Conservation (phyloP, 148 eudicot genomes). For the Fagopyrum tataricum region DNA sequence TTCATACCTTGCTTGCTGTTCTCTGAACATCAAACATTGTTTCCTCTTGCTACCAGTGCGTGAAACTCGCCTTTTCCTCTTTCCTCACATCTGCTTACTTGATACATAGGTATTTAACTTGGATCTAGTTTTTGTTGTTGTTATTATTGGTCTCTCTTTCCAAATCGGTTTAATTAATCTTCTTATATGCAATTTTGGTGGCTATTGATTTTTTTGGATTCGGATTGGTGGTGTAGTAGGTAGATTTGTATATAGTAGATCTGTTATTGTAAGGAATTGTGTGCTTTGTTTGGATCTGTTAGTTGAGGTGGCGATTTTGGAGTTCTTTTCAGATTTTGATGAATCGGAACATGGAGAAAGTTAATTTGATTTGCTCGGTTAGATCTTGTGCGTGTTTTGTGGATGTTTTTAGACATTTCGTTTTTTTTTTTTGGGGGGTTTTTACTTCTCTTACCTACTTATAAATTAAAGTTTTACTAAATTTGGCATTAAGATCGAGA, state of each 20-base stretch:
- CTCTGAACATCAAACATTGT: conserved; percentile 12
- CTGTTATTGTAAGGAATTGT: background rate
- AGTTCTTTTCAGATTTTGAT: background rate
- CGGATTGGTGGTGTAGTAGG: background rate
- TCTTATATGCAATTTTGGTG: background rate
- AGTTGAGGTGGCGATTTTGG: background rate
- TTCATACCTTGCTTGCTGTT: conserved; percentile 13
- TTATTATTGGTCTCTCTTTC: background rate
- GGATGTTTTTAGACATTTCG: background rate
- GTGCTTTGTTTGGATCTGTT: background rate
- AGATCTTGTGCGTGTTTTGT: background rate
- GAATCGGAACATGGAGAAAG: background rate
- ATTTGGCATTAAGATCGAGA: background rate
- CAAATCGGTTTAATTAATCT: background rate
- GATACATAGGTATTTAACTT: background rate
- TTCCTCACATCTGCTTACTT: background rate
- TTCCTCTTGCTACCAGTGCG: conserved; percentile 8
- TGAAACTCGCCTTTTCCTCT: background rate
- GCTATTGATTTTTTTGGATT: background rate
- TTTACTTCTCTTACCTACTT: background rate
- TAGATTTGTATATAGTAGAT: background rate
- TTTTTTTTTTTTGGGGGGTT: background rate
- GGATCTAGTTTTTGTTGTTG: background rate
- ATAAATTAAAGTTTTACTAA: background rate
- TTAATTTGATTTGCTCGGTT: background rate